Percentiles rank a stretch among this genome's conserved stretches.
These are phyloP conservation scores for Onygenales sp. DNA, from an alignment of 2,329 filamentous ascomycete species.

Conservation along the genomic window DNA sequence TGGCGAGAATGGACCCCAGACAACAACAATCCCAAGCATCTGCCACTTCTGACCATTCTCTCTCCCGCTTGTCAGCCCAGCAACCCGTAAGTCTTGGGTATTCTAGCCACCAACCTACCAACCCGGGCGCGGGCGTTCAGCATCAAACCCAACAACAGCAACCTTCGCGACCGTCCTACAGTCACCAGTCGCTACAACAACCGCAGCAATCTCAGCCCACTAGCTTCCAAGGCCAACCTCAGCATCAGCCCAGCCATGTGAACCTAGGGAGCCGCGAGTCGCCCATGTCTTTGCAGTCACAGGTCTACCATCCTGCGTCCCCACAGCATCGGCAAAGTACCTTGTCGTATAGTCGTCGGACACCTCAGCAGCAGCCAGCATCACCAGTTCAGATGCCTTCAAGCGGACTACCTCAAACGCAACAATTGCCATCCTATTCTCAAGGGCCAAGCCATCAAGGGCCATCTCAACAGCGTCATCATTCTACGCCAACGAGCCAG, in stretches of 20 bases:
- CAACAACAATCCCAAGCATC: conserved; percentile 10
- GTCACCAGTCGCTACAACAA: neutral
- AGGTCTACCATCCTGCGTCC: conserved; percentile 19
- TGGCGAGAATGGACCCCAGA: conserved; percentile 32
- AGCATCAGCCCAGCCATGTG: conserved; percentile 7
- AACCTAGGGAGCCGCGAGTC: conserved; percentile 1
- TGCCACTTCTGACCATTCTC: neutral
- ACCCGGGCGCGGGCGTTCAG: neutral
- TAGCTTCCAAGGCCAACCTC: conserved; percentile 16
- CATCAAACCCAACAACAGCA: conserved; percentile 10
- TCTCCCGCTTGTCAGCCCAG: conserved; percentile 3
- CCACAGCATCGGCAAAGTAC: conserved; percentile 22
- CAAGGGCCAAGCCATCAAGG: conserved; percentile 13
- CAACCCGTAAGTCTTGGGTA: conserved; percentile 1
- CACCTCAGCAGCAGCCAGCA: conserved; percentile 17
- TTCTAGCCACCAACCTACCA: neutral
- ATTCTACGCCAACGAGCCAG: neutral
- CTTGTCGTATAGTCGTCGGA: conserved; percentile 21
- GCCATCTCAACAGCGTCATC: neutral
- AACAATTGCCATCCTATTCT: conserved; percentile 6
- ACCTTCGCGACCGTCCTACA: neutral
- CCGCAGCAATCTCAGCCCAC: conserved; percentile 15
- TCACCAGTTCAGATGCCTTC: conserved; percentile 13
- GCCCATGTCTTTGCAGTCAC: conserved; percentile 22
- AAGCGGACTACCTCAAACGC: neutral